Conservation (phyloP, 768 basidiomycete species). For the Dentipellis sp. region DNA sequence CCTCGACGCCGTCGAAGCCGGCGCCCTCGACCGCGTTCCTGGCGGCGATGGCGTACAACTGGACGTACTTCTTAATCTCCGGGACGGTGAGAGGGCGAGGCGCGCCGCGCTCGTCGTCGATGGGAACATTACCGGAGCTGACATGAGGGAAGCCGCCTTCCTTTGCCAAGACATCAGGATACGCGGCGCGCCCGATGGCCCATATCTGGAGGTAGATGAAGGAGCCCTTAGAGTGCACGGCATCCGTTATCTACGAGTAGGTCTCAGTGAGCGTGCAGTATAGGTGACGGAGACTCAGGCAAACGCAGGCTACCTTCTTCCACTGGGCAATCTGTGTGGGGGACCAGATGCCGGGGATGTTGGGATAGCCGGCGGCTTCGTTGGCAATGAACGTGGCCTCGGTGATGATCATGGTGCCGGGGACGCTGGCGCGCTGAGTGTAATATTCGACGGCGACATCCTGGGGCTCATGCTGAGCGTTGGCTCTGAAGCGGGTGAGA, state of each 20-base stretch:
- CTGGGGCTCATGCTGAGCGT: neutral
- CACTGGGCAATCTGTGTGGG: neutral
- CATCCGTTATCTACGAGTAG: slow-evolving; percentile 6
- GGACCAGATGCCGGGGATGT: neutral
- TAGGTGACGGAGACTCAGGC: neutral
- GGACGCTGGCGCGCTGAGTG: neutral
- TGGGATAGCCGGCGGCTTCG: neutral
- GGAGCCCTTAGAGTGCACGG: slow-evolving; percentile 26
- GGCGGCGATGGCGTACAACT: slow-evolving; percentile 25
- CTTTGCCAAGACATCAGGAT: neutral
- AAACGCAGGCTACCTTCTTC: neutral
- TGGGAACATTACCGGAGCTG: neutral
- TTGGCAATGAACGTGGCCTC: neutral
- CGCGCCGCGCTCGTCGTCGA: neutral
- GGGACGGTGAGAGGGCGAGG: slow-evolving; percentile 15
- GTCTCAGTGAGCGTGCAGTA: neutral
- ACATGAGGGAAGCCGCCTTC: slow-evolving; percentile 1
- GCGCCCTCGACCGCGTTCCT: slow-evolving; percentile 26
- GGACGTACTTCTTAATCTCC: slow-evolving; percentile 18
- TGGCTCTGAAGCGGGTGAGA: neutral
- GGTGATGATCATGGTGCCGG: neutral
- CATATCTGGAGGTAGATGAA: slow-evolving; percentile 29
- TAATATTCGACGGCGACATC: neutral
- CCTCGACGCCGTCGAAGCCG: slow-evolving; percentile 23
- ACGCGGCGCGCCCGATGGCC: slow-evolving; percentile 26